A percentile compares a stretch with the other conserved stretches of the same genome.
These are phyloP conservation scores for Aspergillus quadrilineatus DNA, from an alignment of 2,329 filamentous ascomycete species.

Conservation along the genomic window DNA sequence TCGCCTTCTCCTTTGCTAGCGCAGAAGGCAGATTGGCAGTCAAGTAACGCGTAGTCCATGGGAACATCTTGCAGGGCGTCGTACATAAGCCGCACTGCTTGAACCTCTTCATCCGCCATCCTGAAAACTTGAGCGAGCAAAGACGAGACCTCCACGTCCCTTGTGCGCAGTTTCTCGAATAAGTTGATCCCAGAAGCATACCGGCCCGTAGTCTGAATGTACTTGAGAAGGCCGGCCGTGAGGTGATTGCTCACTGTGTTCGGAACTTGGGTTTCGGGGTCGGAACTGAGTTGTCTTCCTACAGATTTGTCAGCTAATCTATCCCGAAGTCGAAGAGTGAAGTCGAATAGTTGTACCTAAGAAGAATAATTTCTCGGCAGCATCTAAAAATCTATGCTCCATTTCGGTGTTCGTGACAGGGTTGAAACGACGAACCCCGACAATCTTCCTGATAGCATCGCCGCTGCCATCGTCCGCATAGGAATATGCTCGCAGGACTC, in stretches of 20 bases:
- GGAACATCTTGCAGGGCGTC: conserved; percentile 86
- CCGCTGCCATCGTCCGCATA: conserved; percentile 95
- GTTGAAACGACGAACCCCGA: conserved; percentile 96
- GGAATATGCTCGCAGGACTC: conserved; percentile 87
- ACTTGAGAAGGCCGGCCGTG: conserved; percentile 87
- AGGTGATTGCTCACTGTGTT: conserved; percentile 96
- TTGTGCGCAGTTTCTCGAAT: conserved; percentile 89
- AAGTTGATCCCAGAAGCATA: conserved; percentile 95
- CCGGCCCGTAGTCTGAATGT: conserved; percentile 91
- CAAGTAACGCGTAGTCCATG: conserved; percentile 96
- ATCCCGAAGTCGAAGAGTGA: neutral
- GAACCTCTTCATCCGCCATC: conserved; percentile 95
- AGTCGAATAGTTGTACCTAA: conserved; percentile 57
- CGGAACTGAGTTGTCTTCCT: conserved; percentile 95
- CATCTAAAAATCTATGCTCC: conserved; percentile 92
- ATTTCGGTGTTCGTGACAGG: conserved; percentile 97
- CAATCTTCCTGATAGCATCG: conserved; percentile 92
- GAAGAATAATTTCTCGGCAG: conserved; percentile 93
- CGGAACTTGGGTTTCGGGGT: conserved; percentile 94
- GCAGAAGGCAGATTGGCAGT: conserved; percentile 89
- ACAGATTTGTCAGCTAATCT: conserved; percentile 21
- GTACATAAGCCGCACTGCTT: conserved; percentile 83
- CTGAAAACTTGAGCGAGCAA: conserved; percentile 87
- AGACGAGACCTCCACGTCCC: conserved; percentile 92
- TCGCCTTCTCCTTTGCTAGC: conserved; percentile 82